Evolutionary conservation across 495 filamentous ascomycete genomes (phyloP).

Genomic region (Lentithecium fluviatile): DNA sequence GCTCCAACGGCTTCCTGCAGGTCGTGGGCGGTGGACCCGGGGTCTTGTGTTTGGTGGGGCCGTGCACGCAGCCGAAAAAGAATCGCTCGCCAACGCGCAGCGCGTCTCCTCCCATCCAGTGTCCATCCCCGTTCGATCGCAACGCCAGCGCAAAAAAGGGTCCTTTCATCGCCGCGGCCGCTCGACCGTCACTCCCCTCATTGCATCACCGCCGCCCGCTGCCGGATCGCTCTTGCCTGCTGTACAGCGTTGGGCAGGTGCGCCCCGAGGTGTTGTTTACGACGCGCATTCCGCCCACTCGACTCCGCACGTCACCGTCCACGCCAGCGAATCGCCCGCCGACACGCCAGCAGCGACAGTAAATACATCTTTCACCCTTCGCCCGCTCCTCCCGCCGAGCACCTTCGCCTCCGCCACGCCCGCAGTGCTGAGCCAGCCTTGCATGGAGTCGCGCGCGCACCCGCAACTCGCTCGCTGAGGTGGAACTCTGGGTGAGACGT

Average conservation of each 20-base stretch:
- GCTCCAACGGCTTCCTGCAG: neutral
- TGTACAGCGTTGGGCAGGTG: neutral
- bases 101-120: constrained; percentile 2
- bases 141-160: constrained; percentile 14
- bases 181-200: neutral
- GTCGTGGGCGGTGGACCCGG: neutral
- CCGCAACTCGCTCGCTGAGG: constrained; percentile 28
- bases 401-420: too few species aligned
- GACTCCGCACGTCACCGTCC: constrained; percentile 1
- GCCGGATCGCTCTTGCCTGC: neutral
- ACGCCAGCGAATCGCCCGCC: constrained; percentile 24
- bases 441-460: constrained; percentile 24
- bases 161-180: constrained; percentile 8
- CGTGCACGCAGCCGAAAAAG: constrained; percentile 7
- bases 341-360: constrained; percentile 9
- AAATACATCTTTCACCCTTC: neutral
- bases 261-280: constrained; percentile 28
- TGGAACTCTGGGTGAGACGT: constrained; percentile 10
- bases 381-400: neutral
- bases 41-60: neutral
- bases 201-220: constrained; percentile 1
- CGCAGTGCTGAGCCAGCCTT: constrained; percentile 8
- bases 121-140: constrained; percentile 14
- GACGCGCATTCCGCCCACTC: constrained; percentile 26
- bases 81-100: constrained; percentile 8